Percentiles rank a stretch among this genome's conserved stretches.
phyloP scores from a whole-genome alignment of 441 rosid genomes.

The Erodium trifolium region DNA sequence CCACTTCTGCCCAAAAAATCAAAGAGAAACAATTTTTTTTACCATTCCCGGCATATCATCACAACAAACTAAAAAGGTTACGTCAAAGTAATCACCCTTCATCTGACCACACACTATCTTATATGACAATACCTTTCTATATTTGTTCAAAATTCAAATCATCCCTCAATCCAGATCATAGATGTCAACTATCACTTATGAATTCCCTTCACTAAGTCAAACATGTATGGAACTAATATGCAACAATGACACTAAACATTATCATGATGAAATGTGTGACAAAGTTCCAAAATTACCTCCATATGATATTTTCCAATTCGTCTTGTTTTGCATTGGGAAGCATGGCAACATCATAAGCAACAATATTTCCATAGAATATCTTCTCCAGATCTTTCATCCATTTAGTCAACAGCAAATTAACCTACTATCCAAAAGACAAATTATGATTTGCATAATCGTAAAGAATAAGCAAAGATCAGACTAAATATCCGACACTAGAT shows the following conservation, averaged over 20 bases:
- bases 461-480: neutral
- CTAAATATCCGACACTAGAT: too few relatives aligned
- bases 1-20: too few relatives aligned
- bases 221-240: neutral
- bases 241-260: neutral
- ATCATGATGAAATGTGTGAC: neutral
- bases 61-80: neutral
- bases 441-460: neutral
- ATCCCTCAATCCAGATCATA: too few relatives aligned
- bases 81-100: neutral
- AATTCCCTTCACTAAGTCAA: neutral
- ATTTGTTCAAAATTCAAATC: too few relatives aligned
- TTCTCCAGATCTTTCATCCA: constrained; percentile 99
- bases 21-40: neutral
- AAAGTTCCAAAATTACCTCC: constrained; percentile 48
- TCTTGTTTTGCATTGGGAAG: constrained; percentile 76
- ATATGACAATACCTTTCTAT: neutral
- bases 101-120: neutral
- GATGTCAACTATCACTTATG: neutral
- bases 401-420: constrained; percentile 68
- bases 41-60: neutral
- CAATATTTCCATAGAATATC: constrained; percentile 87
- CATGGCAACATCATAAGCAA: constrained; percentile 79
- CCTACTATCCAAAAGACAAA: constrained; percentile 39
- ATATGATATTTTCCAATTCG: constrained; percentile 55